Evolutionary conservation across 306 rosid species (phyloP), one percentile per base, ranked within the genome.

Genomic region (Dryas octopetala): DNA sequence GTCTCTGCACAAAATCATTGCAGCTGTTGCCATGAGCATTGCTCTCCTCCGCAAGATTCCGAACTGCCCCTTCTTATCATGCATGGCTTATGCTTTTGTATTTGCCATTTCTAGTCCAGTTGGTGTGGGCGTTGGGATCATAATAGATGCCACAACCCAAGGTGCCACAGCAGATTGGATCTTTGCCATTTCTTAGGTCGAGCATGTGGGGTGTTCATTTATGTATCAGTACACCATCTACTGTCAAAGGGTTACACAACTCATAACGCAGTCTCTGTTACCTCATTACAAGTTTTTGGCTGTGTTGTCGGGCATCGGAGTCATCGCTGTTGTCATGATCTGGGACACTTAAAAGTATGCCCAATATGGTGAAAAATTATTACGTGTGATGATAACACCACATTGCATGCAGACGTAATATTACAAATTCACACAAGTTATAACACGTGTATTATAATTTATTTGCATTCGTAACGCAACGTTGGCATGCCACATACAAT

Each of bases 11-110:
- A 93, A 93, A 86, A 68, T 91, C 23, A 88, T 93, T 80, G 97
- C 98, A 66, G 97, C 98, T 61, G 85, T 89, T 32, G 92, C 97
- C 41, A 93, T 91, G 98, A 96, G 93, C 1, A 91, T 91, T 28
- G 97, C 98, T 5, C 97, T 93, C 71, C 97, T 91, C 9, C 79
- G 93, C 7, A 93, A 85, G 92, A 69, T 88, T 7, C 98, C 96
- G 0, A 51, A 87, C 66, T 81, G 91, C 0, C 91, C 98, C 28
- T 40, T 89, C 3, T 14, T 89, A 7, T 89, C 92, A 1, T 79
- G 89, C 10, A 80, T 80, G 1, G 87, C 86, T 38, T 89, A 91
- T 76, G 81, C 97, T 65, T 89, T 91, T 26, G 89, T 90, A 0
- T 88, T 89, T 0, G 98, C 92, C 54, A 87, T 93, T 66, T 89